Percentiles rank a stretch among this genome's conserved stretches.
Conservation (phyloP, 768 basidiomycete genomes). For the Rhizopogon vulgaris region DNA sequence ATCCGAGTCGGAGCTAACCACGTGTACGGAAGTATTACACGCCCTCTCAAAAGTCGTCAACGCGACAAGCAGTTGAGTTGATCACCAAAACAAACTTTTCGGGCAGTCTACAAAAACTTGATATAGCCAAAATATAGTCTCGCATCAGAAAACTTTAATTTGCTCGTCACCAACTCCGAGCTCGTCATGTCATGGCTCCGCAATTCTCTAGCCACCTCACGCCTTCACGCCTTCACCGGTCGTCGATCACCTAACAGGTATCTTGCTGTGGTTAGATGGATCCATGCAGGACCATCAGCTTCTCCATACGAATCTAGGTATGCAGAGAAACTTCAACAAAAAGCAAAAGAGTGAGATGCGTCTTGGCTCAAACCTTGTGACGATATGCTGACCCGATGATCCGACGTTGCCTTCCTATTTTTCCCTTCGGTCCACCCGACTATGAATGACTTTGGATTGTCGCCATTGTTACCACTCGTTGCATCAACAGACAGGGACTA, state of each 20-base stretch:
- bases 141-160: background rate
- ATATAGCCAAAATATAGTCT: background rate
- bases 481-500: slow-evolving; percentile 36
- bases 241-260: background rate
- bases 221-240: background rate
- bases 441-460: slow-evolving; percentile 6
- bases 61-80: no score
- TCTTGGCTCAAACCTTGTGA: slow-evolving; percentile 8
- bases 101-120: no score
- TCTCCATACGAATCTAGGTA: slow-evolving; percentile 47
- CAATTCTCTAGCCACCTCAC: background rate
- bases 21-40: no score
- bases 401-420: slow-evolving; percentile 11
- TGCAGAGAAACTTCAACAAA: slow-evolving; percentile 58
- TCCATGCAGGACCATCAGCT: slow-evolving; percentile 8
- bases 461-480: background rate
- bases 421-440: background rate
- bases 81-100: no score
- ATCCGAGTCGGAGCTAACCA: no score
- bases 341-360: slow-evolving; percentile 56
- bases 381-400: slow-evolving; percentile 12
- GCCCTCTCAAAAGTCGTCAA: no score
- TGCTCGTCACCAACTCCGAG: no score
- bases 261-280: slow-evolving; percentile 5
- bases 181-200: background rate